phyloP scores from a whole-genome alignment of 768 basidiomycete species.

The Udeniomyces megalosporus region DNA sequence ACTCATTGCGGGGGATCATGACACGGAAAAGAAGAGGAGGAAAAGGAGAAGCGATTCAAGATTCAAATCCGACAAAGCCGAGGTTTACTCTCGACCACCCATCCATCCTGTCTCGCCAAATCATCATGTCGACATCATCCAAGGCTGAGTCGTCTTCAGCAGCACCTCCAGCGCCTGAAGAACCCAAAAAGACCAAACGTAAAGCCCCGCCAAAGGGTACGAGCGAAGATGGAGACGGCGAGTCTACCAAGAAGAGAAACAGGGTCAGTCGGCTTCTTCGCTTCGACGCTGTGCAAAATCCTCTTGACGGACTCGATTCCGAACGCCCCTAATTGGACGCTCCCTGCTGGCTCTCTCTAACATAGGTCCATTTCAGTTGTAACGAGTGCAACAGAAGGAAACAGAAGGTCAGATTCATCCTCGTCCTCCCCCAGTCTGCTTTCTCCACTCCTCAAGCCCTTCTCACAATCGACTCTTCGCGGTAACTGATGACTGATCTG shows the following conservation, averaged over 20 bases:
- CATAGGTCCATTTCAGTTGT: conserved; percentile 9
- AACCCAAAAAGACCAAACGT: background rate
- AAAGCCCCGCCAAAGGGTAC: background rate
- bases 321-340: background rate
- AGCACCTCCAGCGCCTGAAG: background rate
- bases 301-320: no score
- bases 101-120: no score
- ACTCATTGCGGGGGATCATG: no score
- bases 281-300: no score
- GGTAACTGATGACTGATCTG: no score
- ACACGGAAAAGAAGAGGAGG: no score
- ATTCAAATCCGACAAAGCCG: no score
- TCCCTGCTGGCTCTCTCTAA: background rate
- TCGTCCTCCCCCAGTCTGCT: background rate
- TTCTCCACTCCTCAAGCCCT: background rate
- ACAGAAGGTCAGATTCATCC: conserved; percentile 4
- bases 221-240: background rate
- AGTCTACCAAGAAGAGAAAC: background rate
- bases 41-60: no score
- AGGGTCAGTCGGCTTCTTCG: background rate
- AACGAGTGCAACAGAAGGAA: conserved; percentile 12
- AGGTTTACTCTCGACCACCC: no score
- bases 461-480: background rate
- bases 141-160: no score
- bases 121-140: no score